Evolutionary conservation across 148 eudicot species (phyloP).

Genomic region (Persicaria maculosa): DNA sequence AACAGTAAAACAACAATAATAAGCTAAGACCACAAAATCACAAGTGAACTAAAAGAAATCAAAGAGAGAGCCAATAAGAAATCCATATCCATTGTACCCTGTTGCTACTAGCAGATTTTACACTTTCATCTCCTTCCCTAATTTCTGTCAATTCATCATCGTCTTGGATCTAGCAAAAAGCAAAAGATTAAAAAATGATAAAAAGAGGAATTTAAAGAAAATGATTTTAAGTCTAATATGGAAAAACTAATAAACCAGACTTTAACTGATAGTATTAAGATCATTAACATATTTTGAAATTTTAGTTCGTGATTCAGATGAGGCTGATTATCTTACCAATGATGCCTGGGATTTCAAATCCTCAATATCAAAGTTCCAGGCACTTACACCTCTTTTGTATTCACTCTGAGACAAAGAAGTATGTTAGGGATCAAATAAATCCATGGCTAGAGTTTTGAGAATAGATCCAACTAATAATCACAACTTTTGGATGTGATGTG

Average conservation of each 20-base stretch:
- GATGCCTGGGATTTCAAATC: constrained; percentile 88
- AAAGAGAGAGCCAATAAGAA: no score
- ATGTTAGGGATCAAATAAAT: not conserved
- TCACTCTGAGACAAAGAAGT: constrained; percentile 48
- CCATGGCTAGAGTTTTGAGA: no score
- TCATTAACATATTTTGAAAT: no score
- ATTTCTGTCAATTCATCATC: constrained; percentile 65
- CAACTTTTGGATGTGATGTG: not conserved
- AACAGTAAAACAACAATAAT: constrained; percentile 5
- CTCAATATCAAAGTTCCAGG: constrained; percentile 92
- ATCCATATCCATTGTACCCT: constrained; percentile 23
- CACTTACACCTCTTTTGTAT: constrained; percentile 97
- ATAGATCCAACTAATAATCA: no score
- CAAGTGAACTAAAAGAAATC: not conserved
- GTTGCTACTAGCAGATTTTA: constrained; percentile 30
- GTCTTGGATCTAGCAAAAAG: constrained; percentile 58
- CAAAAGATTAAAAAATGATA: not conserved
- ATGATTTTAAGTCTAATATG: no score
- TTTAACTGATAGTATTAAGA: no score
- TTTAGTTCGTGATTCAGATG: no score
- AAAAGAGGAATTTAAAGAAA: no score
- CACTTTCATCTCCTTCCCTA: constrained; percentile 57
- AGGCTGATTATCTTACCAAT: constrained; percentile 39
- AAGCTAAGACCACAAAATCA: not conserved
- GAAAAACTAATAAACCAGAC: no score